phyloP scores from a whole-genome alignment of 164 flowering plant genomes.

The Santalum album region DNA sequence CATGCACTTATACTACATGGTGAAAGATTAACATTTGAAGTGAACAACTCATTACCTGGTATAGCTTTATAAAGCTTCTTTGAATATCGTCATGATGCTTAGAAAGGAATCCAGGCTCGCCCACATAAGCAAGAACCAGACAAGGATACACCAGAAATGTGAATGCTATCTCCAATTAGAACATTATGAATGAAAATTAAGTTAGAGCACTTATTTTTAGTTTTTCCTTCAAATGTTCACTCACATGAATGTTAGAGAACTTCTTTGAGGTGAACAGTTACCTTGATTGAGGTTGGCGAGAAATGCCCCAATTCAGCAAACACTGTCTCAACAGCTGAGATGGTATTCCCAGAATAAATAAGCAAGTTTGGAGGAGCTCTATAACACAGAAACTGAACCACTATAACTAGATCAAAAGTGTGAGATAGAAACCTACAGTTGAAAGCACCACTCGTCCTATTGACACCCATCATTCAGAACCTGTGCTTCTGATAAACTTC shows the following conservation, averaged over 20 bases:
- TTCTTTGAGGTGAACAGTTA: slow-evolving; percentile 9
- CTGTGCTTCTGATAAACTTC: slow-evolving; percentile 44
- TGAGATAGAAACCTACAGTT: too few relatives aligned
- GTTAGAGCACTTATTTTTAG: too few relatives aligned
- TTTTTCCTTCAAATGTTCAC: too few relatives aligned
- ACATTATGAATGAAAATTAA: too few relatives aligned
- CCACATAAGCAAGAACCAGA: slow-evolving; percentile 65
- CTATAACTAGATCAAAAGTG: too few relatives aligned
- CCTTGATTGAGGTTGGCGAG: slow-evolving; percentile 60
- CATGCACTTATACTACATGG: not conserved
- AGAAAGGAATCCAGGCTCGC: slow-evolving; percentile 52
- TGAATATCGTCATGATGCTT: slow-evolving; percentile 48
- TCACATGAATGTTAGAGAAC: too few relatives aligned
- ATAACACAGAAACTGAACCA: too few relatives aligned
- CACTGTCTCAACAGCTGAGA: slow-evolving; percentile 74
- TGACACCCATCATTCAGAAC: slow-evolving; percentile 64
- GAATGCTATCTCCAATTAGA: too few relatives aligned
- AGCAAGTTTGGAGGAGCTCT: too few relatives aligned
- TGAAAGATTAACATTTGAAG: not conserved
- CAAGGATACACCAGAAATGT: slow-evolving; percentile 71
- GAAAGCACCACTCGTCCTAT: slow-evolving; percentile 67
- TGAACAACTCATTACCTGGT: slow-evolving; percentile 61
- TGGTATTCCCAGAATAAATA: too few relatives aligned
- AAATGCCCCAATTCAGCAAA: slow-evolving; percentile 80
- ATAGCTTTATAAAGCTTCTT: slow-evolving; percentile 56